These are phyloP conservation scores for Arthrobotrys sinensis DNA, from an alignment of 2,329 filamentous ascomycete species.

Conservation along the genomic window DNA sequence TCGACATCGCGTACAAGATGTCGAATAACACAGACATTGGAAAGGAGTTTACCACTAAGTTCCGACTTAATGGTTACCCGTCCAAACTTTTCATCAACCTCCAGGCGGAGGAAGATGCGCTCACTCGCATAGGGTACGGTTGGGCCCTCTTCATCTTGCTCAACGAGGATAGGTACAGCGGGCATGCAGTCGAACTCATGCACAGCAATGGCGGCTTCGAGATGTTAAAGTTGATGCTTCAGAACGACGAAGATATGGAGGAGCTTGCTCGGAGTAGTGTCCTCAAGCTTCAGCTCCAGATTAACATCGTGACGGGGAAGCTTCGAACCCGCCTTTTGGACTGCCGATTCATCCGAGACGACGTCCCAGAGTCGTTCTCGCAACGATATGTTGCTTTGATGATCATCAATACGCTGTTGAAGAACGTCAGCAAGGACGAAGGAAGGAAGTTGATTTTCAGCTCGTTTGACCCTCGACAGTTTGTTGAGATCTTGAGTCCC, in stretches of 20 bases:
- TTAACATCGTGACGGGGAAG: slow-evolving; percentile 45
- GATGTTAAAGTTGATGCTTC: slow-evolving; percentile 52
- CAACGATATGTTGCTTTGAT: slow-evolving; percentile 56
- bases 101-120: slow-evolving; percentile 42
- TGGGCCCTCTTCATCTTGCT: slow-evolving; percentile 57
- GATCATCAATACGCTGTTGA: slow-evolving; percentile 55
- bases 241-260: slow-evolving; percentile 50
- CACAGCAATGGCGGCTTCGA: slow-evolving; percentile 50
- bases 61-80: slow-evolving; percentile 54
- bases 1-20: slow-evolving; percentile 53
- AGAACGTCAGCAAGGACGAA: slow-evolving; percentile 53
- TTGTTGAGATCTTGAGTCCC: slow-evolving; percentile 51
- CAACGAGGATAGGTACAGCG: slow-evolving; percentile 58
- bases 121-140: slow-evolving; percentile 57
- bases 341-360: slow-evolving; percentile 46
- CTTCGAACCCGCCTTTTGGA: slow-evolving; percentile 43
- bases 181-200: slow-evolving; percentile 47
- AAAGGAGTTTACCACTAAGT: slow-evolving; percentile 56
- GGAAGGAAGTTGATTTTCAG: slow-evolving; percentile 49
- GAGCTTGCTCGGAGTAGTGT: slow-evolving; percentile 55
- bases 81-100: slow-evolving; percentile 46
- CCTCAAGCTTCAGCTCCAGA: slow-evolving; percentile 54
- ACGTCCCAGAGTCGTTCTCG: slow-evolving; percentile 47
- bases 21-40: slow-evolving; percentile 53
- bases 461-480: slow-evolving; percentile 45